phyloP scores from a whole-genome alignment of 1,139 yeast genomes.

The Nakaseomyces bracarensis region DNA sequence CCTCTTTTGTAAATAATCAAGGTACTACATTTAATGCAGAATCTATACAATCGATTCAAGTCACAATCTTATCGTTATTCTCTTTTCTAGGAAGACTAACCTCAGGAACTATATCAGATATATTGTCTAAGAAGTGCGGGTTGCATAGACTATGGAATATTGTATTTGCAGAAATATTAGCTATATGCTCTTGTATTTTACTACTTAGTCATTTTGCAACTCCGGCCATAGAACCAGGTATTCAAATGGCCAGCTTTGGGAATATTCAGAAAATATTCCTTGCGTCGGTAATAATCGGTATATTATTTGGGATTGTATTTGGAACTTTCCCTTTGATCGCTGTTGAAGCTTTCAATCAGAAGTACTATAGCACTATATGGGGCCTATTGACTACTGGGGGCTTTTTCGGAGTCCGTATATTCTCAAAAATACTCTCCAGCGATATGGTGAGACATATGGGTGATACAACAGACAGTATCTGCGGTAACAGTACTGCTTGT shows the following conservation, averaged over 20 bases:
- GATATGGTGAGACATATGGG: conserved; percentile 33
- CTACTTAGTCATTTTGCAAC: neutral
- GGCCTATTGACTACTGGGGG: conserved; percentile 61
- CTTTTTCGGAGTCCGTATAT: conserved; percentile 33
- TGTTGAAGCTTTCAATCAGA: conserved; percentile 69
- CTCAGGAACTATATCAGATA: conserved; percentile 63
- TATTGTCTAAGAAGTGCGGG: conserved; percentile 42
- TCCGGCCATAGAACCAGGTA: neutral
- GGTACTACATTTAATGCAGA: conserved; percentile 26
- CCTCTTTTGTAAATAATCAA: conserved; percentile 27
- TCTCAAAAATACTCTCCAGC: conserved; percentile 37
- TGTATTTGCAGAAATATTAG: conserved; percentile 41
- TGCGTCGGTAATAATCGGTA: conserved; percentile 58
- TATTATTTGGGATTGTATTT: conserved; percentile 72
- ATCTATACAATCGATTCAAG: conserved; percentile 59
- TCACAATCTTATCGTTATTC: conserved; percentile 57
- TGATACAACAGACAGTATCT: conserved; percentile 15
- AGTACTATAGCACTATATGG: conserved; percentile 72
- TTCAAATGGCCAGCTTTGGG: neutral
- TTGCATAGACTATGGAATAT: conserved; percentile 65
- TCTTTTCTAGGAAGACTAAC: conserved; percentile 61
- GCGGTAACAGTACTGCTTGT: conserved; percentile 24
- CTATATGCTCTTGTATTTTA: conserved; percentile 37
- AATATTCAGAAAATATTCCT: conserved; percentile 34
- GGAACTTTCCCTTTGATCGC: conserved; percentile 76